Conservation (phyloP, 257 asterid species). For the Capsicum chinense region DNA sequence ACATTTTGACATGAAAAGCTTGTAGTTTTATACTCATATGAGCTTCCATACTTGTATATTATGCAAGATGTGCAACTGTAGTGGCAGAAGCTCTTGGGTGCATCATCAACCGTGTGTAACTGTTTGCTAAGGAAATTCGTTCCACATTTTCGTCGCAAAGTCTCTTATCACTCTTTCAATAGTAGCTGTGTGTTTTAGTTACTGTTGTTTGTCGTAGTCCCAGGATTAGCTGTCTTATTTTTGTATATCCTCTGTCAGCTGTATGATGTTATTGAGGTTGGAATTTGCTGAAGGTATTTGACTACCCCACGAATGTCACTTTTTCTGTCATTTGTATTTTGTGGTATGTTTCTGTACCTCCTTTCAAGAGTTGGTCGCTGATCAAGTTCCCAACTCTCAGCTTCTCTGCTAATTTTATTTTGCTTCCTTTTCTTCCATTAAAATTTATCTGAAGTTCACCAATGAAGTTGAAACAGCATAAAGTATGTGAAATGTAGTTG, state of each 20-base stretch:
- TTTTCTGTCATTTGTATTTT: not conserved
- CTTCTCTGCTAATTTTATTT: not conserved
- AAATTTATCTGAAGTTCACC: not conserved
- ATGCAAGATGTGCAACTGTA: slow-evolving; percentile 7
- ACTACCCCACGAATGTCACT: not conserved
- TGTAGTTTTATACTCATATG: slow-evolving; percentile 19
- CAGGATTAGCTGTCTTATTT: not conserved
- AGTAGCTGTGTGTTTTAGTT: not conserved
- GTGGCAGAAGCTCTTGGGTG: slow-evolving; percentile 28
- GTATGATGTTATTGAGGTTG: not conserved
- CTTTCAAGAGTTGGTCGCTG: not conserved
- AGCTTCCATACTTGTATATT: slow-evolving; percentile 29
- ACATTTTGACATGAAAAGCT: slow-evolving; percentile 27
- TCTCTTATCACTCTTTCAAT: not conserved
- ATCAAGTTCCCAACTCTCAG: slow-evolving; percentile 1
- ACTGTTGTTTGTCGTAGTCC: not conserved
- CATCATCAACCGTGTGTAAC: slow-evolving; percentile 30
- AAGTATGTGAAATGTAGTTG: not conserved
- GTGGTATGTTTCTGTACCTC: not conserved
- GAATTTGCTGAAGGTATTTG: not conserved
- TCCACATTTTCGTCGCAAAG: not conserved
- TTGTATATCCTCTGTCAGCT: not conserved
- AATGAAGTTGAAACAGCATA: not conserved
- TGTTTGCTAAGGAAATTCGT: not conserved
- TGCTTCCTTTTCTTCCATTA: not conserved